These are phyloP conservation scores for Scleroderma bovista DNA, from an alignment of 768 basidiomycete genomes.

Conservation along the genomic window DNA sequence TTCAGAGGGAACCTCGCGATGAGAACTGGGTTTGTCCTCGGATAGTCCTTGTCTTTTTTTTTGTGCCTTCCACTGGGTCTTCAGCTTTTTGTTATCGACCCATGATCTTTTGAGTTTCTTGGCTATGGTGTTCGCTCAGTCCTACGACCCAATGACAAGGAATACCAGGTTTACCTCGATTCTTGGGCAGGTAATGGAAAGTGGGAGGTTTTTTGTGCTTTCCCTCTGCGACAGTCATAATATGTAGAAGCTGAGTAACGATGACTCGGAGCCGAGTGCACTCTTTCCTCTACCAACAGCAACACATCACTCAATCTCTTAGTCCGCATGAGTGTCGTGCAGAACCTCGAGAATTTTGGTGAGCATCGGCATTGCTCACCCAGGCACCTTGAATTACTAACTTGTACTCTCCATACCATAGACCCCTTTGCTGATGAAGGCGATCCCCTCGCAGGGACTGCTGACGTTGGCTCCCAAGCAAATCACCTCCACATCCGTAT, in stretches of 20 bases:
- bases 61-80: slow-evolving; percentile 71
- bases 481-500: slow-evolving; percentile 95
- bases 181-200: slow-evolving; percentile 60
- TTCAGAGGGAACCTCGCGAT: no score
- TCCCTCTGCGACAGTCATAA: neutral
- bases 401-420: slow-evolving; percentile 26
- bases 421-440: slow-evolving; percentile 97
- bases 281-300: no score
- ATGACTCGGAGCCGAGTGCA: no score
- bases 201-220: slow-evolving; percentile 56
- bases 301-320: no score
- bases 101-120: slow-evolving; percentile 78
- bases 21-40: slow-evolving; percentile 1
- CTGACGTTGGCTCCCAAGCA: slow-evolving; percentile 75
- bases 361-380: neutral
- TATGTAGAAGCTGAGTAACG: neutral
- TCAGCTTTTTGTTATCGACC: slow-evolving; percentile 72
- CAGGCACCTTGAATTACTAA: neutral
- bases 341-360: neutral
- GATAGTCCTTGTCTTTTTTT: slow-evolving; percentile 46
- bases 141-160: neutral
- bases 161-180: slow-evolving; percentile 47
- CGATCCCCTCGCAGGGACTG: slow-evolving; percentile 67
- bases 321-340: neutral
- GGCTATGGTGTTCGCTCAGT: slow-evolving; percentile 39